These are phyloP conservation scores for Podospora tetraspora DNA, from an alignment of 495 filamentous ascomycete species.

Conservation along the genomic window DNA sequence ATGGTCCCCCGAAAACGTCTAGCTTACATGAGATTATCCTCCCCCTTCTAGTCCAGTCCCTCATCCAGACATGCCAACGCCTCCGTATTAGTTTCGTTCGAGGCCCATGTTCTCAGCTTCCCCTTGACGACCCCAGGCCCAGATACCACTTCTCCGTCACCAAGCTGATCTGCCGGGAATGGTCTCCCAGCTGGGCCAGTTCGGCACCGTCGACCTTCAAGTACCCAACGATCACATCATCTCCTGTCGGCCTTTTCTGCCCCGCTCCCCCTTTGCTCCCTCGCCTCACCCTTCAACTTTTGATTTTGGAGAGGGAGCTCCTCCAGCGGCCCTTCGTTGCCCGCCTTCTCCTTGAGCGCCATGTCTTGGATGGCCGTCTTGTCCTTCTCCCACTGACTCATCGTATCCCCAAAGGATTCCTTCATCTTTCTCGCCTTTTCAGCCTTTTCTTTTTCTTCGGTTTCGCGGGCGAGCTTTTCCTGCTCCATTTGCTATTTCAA, in stretches of 20 bases:
- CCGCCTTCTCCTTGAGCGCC: slow-evolving; percentile 48
- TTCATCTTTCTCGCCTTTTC: slow-evolving; percentile 63
- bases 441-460: slow-evolving; percentile 64
- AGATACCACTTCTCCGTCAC: background rate
- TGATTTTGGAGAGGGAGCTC: slow-evolving; percentile 11
- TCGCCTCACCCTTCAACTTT: background rate
- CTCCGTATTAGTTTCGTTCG: slow-evolving; percentile 6
- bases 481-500: slow-evolving; percentile 70
- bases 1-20: slow-evolving; percentile 5
- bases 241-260: background rate
- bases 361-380: slow-evolving; percentile 68
- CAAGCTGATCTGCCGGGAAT: background rate
- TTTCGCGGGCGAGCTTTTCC: slow-evolving; percentile 66
- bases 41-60: slow-evolving; percentile 9
- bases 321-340: slow-evolving; percentile 10
- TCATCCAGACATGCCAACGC: background rate
- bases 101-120: background rate
- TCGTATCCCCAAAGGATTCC: slow-evolving; percentile 63
- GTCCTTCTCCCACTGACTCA: slow-evolving; percentile 76
- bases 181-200: background rate
- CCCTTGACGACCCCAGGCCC: background rate
- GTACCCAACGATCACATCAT: background rate
- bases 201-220: background rate
- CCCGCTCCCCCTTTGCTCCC: background rate
- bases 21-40: slow-evolving; percentile 20